Conservation (phyloP, 305 asterid genomes). For the Lippia alba region DNA sequence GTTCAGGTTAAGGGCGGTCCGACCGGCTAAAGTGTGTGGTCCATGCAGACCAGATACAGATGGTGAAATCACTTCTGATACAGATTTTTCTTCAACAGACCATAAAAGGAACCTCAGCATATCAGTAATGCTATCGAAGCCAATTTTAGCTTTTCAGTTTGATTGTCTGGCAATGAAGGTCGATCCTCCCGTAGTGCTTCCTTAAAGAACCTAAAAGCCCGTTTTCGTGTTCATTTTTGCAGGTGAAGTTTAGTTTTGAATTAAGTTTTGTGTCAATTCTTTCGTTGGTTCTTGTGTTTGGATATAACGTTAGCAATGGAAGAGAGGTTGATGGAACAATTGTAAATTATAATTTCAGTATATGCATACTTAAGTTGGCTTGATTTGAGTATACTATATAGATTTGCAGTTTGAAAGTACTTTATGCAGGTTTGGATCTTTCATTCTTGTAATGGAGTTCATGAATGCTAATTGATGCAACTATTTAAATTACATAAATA, state of each 20-base stretch:
- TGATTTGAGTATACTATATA: background rate
- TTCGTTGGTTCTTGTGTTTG: background rate
- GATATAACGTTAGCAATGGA: background rate
- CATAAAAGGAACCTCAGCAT: constrained; percentile 65
- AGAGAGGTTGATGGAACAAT: background rate
- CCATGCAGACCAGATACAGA: constrained; percentile 43
- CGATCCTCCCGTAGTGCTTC: constrained; percentile 72
- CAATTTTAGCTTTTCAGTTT: constrained; percentile 80
- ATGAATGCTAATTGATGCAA: no score
- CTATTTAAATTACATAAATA: no score
- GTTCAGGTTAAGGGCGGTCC: constrained; percentile 69
- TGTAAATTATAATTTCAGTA: background rate
- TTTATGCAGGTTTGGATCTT: no score
- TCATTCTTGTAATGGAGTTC: no score
- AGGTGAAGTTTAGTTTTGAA: background rate
- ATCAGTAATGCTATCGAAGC: constrained; percentile 83
- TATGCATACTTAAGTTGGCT: background rate
- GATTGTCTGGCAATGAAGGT: constrained; percentile 76
- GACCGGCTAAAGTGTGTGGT: constrained; percentile 65
- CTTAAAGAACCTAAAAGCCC: constrained; percentile 14
- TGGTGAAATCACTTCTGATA: constrained; percentile 35
- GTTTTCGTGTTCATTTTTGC: background rate
- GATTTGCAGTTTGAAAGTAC: background rate
- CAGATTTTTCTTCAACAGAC: constrained; percentile 27
- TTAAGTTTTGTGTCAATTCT: background rate